A percentile compares a stretch with the other conserved stretches of the same genome.
Conservation (phyloP, 345 rosid genomes). For the Dovyalis caffra region DNA sequence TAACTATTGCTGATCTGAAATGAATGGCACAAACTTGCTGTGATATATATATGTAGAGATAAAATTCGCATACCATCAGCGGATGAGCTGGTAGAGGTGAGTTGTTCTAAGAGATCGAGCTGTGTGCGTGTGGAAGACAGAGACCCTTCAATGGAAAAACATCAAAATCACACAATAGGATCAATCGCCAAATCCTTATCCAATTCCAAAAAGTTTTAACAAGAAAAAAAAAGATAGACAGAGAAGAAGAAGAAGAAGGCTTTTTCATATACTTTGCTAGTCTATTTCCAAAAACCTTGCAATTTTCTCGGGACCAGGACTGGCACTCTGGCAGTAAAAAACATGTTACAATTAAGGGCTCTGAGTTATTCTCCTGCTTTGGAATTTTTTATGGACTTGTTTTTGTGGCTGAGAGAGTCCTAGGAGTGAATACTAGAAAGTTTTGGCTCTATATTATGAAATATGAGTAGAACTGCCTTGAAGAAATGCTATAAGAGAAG, state of each 20-base stretch:
- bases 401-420: background rate
- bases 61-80: conserved; percentile 45
- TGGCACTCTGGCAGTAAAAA: background rate
- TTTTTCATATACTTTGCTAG: too few species aligned
- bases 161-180: background rate
- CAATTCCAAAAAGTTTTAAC: background rate
- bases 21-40: background rate
- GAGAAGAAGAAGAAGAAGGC: too few species aligned
- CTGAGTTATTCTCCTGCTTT: background rate
- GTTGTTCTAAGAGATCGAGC: conserved; percentile 75
- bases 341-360: background rate
- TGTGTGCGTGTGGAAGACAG: conserved; percentile 66
- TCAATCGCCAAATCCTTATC: background rate
- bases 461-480: background rate
- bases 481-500: background rate
- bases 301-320: background rate
- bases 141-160: conserved; percentile 38
- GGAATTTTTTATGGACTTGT: background rate
- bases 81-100: conserved; percentile 47
- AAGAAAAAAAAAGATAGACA: too few species aligned
- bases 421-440: background rate
- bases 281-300: background rate
- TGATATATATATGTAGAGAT: background rate
- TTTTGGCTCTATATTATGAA: background rate
- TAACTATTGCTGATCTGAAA: background rate